Evolutionary conservation across 352 stramenopile genomes (phyloP), one percentile per base, ranked within the genome.

Genomic region (Phytophthora ramorum): DNA sequence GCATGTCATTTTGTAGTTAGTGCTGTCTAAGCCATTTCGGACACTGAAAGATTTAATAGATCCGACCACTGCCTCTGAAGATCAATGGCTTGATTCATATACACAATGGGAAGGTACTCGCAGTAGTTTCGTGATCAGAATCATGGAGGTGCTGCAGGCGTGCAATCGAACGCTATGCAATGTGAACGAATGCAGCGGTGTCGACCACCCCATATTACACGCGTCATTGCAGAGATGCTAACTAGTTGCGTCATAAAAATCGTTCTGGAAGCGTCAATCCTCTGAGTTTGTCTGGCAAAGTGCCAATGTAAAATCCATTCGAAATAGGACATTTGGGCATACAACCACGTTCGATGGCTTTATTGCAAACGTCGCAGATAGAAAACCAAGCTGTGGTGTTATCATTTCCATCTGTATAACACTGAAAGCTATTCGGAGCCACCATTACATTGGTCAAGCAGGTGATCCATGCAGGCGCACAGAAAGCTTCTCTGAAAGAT

Each of bases 261-360:
- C 26, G 26, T 32, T 32, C 26, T 9, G 26, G 26, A 32, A 32
- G 26, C 26, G 26, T 32, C 26, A 32, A 8, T 32, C 7, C 26
- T 32, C 0, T 32, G 26, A 32, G 26, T 32, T 32, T 8, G 7
- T 32, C 38, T 5, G 38, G 53, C n/a, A 60, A 4, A 1, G 2
- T 1, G 5, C 53, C 53, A 35, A 52, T 44, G 28, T 35, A 52
- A 60, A 51, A 60, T 9, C 40, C 53, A 45, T 60, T 51, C 5
- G 41, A 50, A 44, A 60, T 60, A 4, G 41, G 16, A 45, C 52
- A 52, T 28, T 60, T 60, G 2, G 41, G 40, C 9, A 51, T 16
- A 4, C 8, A 26, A 45, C 43, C 53, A 10, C 17, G 9, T 24
- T 51, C 24, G 17, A 60, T 51, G 3, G 40, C 19, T 20, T 8